Percentiles rank a stretch among this genome's conserved stretches.
These are phyloP conservation scores for Zostera marina DNA, from an alignment of 116 monocot genomes.

Conservation along the genomic window DNA sequence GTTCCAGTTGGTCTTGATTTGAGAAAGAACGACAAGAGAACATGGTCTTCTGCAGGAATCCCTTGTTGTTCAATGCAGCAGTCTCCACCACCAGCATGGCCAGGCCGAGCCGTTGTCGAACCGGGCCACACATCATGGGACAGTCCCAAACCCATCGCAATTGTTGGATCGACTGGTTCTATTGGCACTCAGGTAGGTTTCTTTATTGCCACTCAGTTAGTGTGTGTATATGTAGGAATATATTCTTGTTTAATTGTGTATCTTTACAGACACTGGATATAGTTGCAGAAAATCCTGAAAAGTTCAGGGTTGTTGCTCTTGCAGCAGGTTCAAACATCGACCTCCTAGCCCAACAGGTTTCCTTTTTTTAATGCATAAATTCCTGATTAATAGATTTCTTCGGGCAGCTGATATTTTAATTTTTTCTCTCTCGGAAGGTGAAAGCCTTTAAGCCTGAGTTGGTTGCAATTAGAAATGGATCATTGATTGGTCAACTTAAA, in stretches of 20 bases:
- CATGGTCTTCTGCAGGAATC: conserved; percentile 14
- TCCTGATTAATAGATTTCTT: neutral
- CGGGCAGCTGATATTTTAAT: conserved; percentile 2
- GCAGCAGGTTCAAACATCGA: conserved; percentile 96
- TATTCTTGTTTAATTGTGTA: neutral
- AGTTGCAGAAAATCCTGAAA: conserved; percentile 89
- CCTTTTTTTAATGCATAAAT: neutral
- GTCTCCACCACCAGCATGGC: conserved; percentile 86
- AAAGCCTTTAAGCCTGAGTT: conserved; percentile 82
- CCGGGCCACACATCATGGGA: conserved; percentile 46
- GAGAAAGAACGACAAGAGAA: conserved; percentile 24
- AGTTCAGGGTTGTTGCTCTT: conserved; percentile 86
- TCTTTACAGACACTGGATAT: conserved; percentile 76
- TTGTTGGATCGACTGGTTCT: conserved; percentile 97
- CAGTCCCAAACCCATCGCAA: conserved; percentile 81
- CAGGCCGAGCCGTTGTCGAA: conserved; percentile 67
- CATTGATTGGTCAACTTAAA: conserved; percentile 63
- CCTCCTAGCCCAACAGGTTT: conserved; percentile 91
- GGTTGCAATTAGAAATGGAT: conserved; percentile 77
- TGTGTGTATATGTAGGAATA: too few species aligned
- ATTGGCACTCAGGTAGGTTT: conserved; percentile 82
- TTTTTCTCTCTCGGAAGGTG: conserved; percentile 33
- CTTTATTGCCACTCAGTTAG: too few species aligned
- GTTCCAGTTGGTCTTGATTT: conserved; percentile 32
- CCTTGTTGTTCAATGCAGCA: conserved; percentile 50